These are phyloP conservation scores for Verticillium dahliae DNA, from an alignment of 2,329 filamentous ascomycete genomes.

Conservation along the genomic window DNA sequence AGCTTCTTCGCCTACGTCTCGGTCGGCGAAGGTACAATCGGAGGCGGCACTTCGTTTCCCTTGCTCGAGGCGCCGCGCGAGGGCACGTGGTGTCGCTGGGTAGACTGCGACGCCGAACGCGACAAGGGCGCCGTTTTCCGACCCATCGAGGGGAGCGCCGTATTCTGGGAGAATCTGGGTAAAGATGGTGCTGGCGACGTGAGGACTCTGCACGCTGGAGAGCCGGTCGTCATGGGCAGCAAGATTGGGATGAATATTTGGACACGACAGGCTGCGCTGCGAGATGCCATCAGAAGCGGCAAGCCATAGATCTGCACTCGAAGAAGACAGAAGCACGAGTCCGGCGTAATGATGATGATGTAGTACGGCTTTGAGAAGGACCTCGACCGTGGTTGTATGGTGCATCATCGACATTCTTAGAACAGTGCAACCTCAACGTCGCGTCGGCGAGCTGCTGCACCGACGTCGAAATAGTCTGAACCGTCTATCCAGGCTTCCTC, in stretches of 20 bases:
- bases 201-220: constrained; percentile 37
- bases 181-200: constrained; percentile 30
- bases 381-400: too few relatives aligned
- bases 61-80: constrained; percentile 28
- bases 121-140: constrained; percentile 40
- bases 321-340: constrained; percentile 1
- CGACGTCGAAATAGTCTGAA: constrained; percentile 8
- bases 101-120: constrained; percentile 42
- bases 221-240: constrained; percentile 36
- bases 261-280: constrained; percentile 35
- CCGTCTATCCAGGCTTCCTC: constrained; percentile 6
- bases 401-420: background rate
- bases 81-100: constrained; percentile 20
- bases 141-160: constrained; percentile 38
- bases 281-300: constrained; percentile 23
- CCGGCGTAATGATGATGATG: too few relatives aligned
- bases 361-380: too few relatives aligned
- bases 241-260: constrained; percentile 49
- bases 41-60: constrained; percentile 44
- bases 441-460: constrained; percentile 4
- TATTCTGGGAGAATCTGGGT: constrained; percentile 40
- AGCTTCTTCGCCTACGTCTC: constrained; percentile 43
- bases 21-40: constrained; percentile 29
- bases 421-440: constrained; percentile 11
- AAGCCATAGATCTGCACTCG: constrained; percentile 9